Conservation (phyloP, 2,329 filamentous ascomycete genomes). For the Thielaviopsis ethacetica region DNA sequence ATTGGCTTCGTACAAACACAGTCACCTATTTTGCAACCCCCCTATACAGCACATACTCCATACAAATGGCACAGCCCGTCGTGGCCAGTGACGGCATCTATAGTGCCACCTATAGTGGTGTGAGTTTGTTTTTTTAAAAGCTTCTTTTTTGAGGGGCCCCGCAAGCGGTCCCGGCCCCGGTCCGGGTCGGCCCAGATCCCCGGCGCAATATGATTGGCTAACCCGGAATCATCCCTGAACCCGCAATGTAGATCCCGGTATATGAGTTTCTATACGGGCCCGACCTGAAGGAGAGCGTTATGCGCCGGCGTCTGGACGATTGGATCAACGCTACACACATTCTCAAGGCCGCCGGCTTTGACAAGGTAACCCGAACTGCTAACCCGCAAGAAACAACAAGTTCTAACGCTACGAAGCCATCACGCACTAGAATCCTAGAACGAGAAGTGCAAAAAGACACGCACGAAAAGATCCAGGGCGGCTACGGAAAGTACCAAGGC, state of each 20-base stretch:
- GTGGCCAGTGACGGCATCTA: conserved; percentile 30
- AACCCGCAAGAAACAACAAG: neutral
- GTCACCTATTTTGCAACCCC: neutral
- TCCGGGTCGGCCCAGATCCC: neutral
- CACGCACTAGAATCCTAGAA: conserved; percentile 85
- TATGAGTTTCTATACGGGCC: conserved; percentile 80
- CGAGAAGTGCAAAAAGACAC: conserved; percentile 91
- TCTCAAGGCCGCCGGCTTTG: conserved; percentile 88
- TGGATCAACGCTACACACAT: conserved; percentile 99
- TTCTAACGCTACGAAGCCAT: conserved; percentile 31
- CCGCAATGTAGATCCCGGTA: conserved; percentile 57
- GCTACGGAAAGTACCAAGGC: conserved; percentile 98
- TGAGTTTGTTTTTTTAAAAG: conserved; percentile 24
- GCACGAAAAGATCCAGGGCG: conserved; percentile 96
- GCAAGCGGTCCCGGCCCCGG: neutral
- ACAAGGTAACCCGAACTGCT: conserved; percentile 37
- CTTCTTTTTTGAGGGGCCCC: neutral
- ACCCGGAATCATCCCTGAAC: conserved; percentile 9
- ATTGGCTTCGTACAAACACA: neutral
- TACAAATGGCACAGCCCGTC: neutral
- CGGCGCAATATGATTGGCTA: neutral
- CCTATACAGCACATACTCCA: neutral
- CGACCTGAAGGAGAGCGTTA: conserved; percentile 74
- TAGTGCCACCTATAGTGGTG: conserved; percentile 53
- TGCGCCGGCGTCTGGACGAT: conserved; percentile 82